Base-by-base conservation (phyloP, 768 basidiomycete species). In the Termitomyces sp. region DNA sequence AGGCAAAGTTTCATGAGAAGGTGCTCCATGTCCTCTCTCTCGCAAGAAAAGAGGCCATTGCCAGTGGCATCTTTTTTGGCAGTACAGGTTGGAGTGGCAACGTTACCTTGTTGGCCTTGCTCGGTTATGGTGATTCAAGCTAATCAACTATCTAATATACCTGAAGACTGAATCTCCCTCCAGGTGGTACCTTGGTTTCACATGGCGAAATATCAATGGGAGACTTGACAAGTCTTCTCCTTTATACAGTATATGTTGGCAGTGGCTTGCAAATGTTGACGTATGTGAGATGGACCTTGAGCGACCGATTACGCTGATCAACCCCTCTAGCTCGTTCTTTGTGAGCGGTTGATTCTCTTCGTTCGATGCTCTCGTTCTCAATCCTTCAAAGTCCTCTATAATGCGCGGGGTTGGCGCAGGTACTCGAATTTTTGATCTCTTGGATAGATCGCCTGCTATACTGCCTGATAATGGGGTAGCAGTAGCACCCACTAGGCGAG, bases 351-450 rank as follows among this genome's bases (percentile, higher is more conserved):
- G 23, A 74, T 76, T 54, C 72, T 73, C 58, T 73, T 75, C 67
- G 57, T 70, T 68, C 13, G 9, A 44, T 38, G 20, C 18, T 5
- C 25, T 6, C 13, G 1, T 62, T 58, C 47, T 56, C 42, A 52
- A 42, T 56, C 57, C 23, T 48, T 31, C 27, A 25, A 58, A 92
- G 90, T 83, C 91, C 10, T 94, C 93, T 38, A 86, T 98, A 52
- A 98, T 98, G 96, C 92, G 93, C 50, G 96, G 92, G 51, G 85
- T 98, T 48, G 96, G 96, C 53, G 95, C 96, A 1, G 92, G 93
- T 16, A 81, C 83, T 0, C 88, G 96, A 20, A 88, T 98, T n/a
- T 98, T 98, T 68, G 93, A 95, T 59, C 82, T 98, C 15, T 76
- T 98, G 10, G 93, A 93, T 63, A 84, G 93, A 42, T 70, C 75